Evolutionary conservation across 2,329 filamentous ascomycete genomes (phyloP), one percentile per base, ranked within the genome.

Genomic region (Penicillium digitatum): DNA sequence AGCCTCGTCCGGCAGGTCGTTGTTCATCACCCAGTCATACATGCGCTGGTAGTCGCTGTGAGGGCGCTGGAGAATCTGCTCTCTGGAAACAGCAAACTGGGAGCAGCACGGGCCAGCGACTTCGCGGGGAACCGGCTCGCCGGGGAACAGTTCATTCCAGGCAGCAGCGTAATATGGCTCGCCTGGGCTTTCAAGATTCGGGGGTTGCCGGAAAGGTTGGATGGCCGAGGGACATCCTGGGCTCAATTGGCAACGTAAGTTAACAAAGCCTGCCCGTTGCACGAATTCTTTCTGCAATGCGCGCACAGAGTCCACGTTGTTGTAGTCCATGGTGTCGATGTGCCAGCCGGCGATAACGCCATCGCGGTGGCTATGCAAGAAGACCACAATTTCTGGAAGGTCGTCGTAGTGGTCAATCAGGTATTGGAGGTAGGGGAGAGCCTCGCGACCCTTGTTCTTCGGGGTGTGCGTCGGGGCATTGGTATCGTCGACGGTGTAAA

Each of bases 101-200:
- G 82, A 82, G 68, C 83, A 86, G 66, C 83, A 86, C 7, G 81
- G 76, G 5, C 79, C 79, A 3, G 77, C 81, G 5, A 85, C 75
- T 11, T 75, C 62, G 2, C 73, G 65, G 0, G 81, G 81, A 2
- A 82, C 71, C 6, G 69, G 44, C 20, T 27, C 43, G n/a, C 60
- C 61, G 16, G 56, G 57, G 52, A 66, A 66, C 3, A 66, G 38
- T 43, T 55, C 55, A 50, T 62, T 63, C 16, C 71, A 61, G 3
- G 63, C 62, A 20, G 68, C 62, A 11, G 72, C 71, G 49, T 73
- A 70, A 22, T 66, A 54, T 12, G 63, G 62, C 45, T 70, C 67
- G 11, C 63, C 63, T 2, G 58, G 61, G 42, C 64, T 61, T 10
- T 64, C 66, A 0, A 60, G 53, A 24, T 59, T 65, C 4, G 64